phyloP scores from a whole-genome alignment of 1,284 basidiomycete species.

The Marasmius fiardii region DNA sequence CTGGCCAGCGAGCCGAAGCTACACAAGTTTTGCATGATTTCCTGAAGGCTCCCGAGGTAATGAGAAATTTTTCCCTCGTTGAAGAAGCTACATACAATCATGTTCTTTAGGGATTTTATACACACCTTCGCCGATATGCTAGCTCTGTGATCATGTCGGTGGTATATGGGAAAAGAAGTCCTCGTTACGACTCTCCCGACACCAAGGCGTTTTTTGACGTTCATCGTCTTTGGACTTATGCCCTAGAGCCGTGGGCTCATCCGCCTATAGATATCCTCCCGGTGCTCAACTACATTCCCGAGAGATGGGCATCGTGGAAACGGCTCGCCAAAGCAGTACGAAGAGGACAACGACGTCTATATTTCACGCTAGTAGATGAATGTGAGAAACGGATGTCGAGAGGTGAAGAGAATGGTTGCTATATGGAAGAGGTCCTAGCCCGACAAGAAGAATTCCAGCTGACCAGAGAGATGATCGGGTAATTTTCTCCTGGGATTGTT shows the following conservation, averaged over 20 bases:
- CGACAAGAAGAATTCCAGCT: constrained; percentile 5
- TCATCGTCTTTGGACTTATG: constrained; percentile 21
- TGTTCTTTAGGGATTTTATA: constrained; percentile 25
- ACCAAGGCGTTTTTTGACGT: constrained; percentile 20
- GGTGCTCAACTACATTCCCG: constrained; percentile 23
- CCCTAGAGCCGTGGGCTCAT: constrained; percentile 21
- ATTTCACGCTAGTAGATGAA: constrained; percentile 12
- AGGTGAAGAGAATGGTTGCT: constrained; percentile 10
- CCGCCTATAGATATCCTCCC: constrained; percentile 30
- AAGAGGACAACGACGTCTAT: constrained; percentile 20
- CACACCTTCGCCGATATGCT: constrained; percentile 25
- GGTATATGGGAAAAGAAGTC: constrained; percentile 29
- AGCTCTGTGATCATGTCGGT: constrained; percentile 27
- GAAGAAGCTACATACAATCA: constrained; percentile 14
- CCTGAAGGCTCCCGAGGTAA: constrained; percentile 26
- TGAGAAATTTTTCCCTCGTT: constrained; percentile 15
- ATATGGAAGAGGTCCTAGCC: constrained; percentile 9
- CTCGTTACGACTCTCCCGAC: constrained; percentile 15
- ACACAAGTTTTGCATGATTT: constrained; percentile 31
- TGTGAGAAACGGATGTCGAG: constrained; percentile 7
- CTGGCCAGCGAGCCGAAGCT: constrained; percentile 23
- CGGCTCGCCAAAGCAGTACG: constrained; percentile 15
- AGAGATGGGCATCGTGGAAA: constrained; percentile 26
- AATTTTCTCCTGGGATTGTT: too few species aligned
- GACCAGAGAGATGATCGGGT: too few species aligned